These are phyloP conservation scores for Diaporthe ampelina DNA, from an alignment of 2,329 filamentous ascomycete genomes.

Conservation along the genomic window DNA sequence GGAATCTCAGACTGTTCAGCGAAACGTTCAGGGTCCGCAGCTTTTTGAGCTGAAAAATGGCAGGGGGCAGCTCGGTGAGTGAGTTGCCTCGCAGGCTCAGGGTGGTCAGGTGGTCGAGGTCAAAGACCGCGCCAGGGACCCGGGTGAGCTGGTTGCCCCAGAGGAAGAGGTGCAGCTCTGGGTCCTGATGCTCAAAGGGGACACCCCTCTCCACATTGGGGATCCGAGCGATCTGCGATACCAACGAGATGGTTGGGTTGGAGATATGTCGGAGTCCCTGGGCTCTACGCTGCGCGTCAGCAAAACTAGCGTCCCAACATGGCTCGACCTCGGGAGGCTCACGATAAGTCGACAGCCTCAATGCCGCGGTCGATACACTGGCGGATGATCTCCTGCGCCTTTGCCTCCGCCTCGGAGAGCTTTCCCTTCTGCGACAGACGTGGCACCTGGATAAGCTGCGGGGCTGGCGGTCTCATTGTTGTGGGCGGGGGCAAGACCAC, in stretches of 20 bases:
- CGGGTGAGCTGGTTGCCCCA: conserved; percentile 69
- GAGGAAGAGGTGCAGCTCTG: conserved; percentile 73
- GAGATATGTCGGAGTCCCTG: conserved; percentile 67
- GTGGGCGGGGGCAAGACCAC: conserved; percentile 3
- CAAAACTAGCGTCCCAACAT: background rate
- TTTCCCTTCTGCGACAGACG: conserved; percentile 9
- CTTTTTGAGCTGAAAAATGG: conserved; percentile 69
- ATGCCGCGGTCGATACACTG: conserved; percentile 69
- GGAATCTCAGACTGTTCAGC: conserved; percentile 70
- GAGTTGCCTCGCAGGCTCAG: conserved; percentile 76
- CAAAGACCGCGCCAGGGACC: conserved; percentile 73
- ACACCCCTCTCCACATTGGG: conserved; percentile 69
- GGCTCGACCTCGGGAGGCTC: conserved; percentile 45
- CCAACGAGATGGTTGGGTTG: conserved; percentile 68
- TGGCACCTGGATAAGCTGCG: conserved; percentile 19
- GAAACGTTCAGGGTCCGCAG: conserved; percentile 76
- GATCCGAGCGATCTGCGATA: conserved; percentile 68
- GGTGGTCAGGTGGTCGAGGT: conserved; percentile 72
- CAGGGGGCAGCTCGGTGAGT: conserved; percentile 71
- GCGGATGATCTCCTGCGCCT: conserved; percentile 62
- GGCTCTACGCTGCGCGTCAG: conserved; percentile 47
- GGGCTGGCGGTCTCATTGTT: background rate
- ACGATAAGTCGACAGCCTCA: conserved; percentile 75
- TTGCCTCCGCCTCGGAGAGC: conserved; percentile 49
- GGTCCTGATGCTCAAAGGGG: conserved; percentile 70